Evolutionary conservation across 2,329 filamentous ascomycete species (phyloP).

Genomic region (Curvularia lunata): DNA sequence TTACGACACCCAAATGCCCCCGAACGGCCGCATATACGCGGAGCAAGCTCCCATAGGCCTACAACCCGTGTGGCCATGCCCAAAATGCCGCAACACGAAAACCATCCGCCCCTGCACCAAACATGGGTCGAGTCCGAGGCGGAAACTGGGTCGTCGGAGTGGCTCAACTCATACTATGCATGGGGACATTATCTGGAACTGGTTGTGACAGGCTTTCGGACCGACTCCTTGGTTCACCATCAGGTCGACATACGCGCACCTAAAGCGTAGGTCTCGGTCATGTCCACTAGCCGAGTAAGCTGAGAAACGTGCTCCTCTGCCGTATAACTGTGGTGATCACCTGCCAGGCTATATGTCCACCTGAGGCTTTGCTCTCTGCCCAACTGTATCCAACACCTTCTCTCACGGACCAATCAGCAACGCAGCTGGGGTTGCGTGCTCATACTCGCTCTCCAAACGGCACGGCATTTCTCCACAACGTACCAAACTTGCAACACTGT

Average conservation of each 20-base stretch:
- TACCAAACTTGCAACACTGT: not conserved
- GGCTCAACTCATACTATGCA: not conserved
- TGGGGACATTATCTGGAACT: not conserved
- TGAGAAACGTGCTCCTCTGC: slow-evolving; percentile 7
- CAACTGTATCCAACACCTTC: not conserved
- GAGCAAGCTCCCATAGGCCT: slow-evolving; percentile 1
- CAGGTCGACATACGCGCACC: slow-evolving; percentile 1
- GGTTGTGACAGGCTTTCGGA: slow-evolving; percentile 3
- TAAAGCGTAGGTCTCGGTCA: not conserved
- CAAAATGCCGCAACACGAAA: not conserved
- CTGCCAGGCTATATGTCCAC: slow-evolving; percentile 3
- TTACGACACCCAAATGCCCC: not conserved
- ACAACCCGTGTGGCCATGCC: not conserved
- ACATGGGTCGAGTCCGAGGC: not conserved
- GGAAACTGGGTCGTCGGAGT: not conserved
- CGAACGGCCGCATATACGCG: not conserved
- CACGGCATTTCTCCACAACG: slow-evolving; percentile 5
- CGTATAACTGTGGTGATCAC: slow-evolving; percentile 5
- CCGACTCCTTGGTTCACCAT: slow-evolving; percentile 1
- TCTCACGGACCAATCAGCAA: slow-evolving; percentile 12
- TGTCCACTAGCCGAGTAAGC: slow-evolving; percentile 10
- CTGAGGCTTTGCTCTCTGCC: slow-evolving; percentile 8
- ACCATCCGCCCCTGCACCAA: not conserved
- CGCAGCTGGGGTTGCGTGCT: slow-evolving; percentile 14
- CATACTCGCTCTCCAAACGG: slow-evolving; percentile 10